phyloP scores from a whole-genome alignment of 495 filamentous ascomycete genomes.

The Hypoxylon lienhwacheense region DNA sequence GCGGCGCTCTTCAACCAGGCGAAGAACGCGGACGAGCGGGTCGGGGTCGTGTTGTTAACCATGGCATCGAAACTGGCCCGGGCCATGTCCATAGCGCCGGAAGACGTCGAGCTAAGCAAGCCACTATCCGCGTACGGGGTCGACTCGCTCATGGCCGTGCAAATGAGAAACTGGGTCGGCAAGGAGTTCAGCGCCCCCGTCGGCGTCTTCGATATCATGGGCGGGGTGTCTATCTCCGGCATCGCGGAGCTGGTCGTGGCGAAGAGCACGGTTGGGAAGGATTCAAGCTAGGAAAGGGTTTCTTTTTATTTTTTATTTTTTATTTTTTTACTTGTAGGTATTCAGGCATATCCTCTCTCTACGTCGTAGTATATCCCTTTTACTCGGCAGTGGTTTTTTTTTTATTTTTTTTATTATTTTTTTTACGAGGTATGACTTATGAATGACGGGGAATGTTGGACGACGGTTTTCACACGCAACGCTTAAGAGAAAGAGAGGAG shows the following conservation, averaged over 20 bases:
- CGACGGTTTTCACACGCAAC: too few species aligned
- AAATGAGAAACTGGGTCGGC: slow-evolving; percentile 57
- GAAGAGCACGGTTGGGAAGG: neutral
- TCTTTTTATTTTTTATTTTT: neutral
- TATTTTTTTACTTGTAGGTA: too few species aligned
- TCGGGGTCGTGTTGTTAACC: slow-evolving; percentile 28
- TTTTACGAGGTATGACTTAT: too few species aligned
- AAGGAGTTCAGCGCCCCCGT: slow-evolving; percentile 48
- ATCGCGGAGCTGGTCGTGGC: slow-evolving; percentile 5
- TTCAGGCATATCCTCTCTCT: too few species aligned
- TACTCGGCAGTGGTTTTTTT: too few species aligned
- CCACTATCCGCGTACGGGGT: slow-evolving; percentile 49
- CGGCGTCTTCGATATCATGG: slow-evolving; percentile 52
- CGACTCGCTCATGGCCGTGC: slow-evolving; percentile 60
- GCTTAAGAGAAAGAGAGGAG: too few species aligned
- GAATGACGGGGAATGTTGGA: too few species aligned
- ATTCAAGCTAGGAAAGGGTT: neutral
- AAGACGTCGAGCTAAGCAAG: slow-evolving; percentile 41
- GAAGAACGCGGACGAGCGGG: slow-evolving; percentile 24
- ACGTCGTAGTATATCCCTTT: too few species aligned
- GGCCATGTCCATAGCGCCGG: slow-evolving; percentile 33
- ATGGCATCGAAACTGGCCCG: slow-evolving; percentile 38
- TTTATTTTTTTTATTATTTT: too few species aligned
- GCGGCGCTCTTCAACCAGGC: slow-evolving; percentile 22
- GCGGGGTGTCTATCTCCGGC: slow-evolving; percentile 23